Percentiles rank a stretch among this genome's conserved stretches.
phyloP scores from a whole-genome alignment of 495 filamentous ascomycete genomes.

The Aspergillus ostianus region DNA sequence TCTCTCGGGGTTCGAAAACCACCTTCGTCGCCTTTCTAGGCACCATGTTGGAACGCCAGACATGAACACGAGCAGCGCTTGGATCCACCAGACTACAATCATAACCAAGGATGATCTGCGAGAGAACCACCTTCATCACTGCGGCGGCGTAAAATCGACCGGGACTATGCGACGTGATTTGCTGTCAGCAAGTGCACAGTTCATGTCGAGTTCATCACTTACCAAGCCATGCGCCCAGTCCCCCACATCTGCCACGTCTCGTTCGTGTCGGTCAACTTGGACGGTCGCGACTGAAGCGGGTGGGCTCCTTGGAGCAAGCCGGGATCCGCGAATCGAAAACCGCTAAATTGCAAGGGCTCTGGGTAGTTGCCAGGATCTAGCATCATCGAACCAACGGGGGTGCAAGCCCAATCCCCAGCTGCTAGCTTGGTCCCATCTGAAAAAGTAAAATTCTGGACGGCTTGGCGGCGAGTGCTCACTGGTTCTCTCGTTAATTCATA shows the following conservation, averaged over 20 bases:
- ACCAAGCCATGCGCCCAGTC: conserved; percentile 1
- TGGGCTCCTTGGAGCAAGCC: neutral
- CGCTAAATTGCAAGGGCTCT: neutral
- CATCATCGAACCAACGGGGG: conserved; percentile 1
- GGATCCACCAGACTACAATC: conserved; percentile 5
- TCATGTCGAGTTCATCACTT: neutral
- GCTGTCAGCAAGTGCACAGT: neutral
- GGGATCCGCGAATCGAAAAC: conserved; percentile 4
- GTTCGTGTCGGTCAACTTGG: neutral
- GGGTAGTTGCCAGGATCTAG: neutral
- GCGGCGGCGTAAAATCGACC: conserved; percentile 8
- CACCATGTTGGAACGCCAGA: neutral
- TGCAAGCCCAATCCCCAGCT: conserved; percentile 3
- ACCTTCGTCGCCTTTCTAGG: neutral
- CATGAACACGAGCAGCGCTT: conserved; percentile 7
- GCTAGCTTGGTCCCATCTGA: neutral
- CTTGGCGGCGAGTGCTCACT: conserved; percentile 5
- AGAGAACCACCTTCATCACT: conserved; percentile 2
- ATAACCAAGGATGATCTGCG: neutral
- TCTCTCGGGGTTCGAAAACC: neutral
- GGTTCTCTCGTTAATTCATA: neutral
- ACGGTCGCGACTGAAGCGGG: neutral
- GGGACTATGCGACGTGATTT: conserved; percentile 1
- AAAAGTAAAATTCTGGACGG: neutral
- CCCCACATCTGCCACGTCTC: conserved; percentile 3